These are phyloP conservation scores for Passiflora organensis DNA, from an alignment of 345 rosid genomes.

Conservation along the genomic window DNA sequence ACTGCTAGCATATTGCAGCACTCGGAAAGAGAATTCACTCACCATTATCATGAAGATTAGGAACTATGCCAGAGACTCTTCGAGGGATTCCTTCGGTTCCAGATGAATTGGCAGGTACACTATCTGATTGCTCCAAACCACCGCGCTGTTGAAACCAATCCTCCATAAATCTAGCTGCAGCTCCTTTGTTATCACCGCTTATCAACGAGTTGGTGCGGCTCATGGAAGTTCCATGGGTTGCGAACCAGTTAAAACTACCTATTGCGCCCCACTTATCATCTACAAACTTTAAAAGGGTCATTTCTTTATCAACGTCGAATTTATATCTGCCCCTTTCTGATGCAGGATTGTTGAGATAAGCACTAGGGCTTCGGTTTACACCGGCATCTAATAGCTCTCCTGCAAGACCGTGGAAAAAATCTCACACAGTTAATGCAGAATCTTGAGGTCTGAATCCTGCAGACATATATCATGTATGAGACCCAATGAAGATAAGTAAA, in stretches of 20 bases:
- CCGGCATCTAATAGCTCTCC: slow-evolving; percentile 91
- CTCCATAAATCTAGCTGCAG: slow-evolving; percentile 93
- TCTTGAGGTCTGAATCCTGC: neutral
- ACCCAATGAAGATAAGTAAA: too few species aligned
- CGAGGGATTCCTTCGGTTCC: slow-evolving; percentile 42
- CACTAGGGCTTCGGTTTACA: slow-evolving; percentile 93
- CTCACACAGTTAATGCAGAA: neutral
- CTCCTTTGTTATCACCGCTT: slow-evolving; percentile 98
- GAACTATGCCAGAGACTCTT: slow-evolving; percentile 64
- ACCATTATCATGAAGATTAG: slow-evolving; percentile 41
- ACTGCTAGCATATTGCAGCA: too few species aligned
- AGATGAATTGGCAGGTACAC: slow-evolving; percentile 30
- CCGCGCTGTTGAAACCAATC: slow-evolving; percentile 67
- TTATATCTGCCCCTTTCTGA: slow-evolving; percentile 67
- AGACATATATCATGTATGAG: neutral
- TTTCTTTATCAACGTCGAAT: slow-evolving; percentile 78
- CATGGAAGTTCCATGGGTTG: slow-evolving; percentile 98
- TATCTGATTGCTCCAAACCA: slow-evolving; percentile 5
- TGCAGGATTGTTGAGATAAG: slow-evolving; percentile 80
- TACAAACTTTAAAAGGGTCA: slow-evolving; percentile 93
- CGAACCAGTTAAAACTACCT: slow-evolving; percentile 96
- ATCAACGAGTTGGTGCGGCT: slow-evolving; percentile 85
- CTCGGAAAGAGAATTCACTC: slow-evolving; percentile 11
- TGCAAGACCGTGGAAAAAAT: slow-evolving; percentile 25
- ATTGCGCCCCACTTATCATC: slow-evolving; percentile 81